Evolutionary conservation across 306 rosid species (phyloP), one percentile per base, ranked within the genome.

Genomic region (Corylus heterophylla): DNA sequence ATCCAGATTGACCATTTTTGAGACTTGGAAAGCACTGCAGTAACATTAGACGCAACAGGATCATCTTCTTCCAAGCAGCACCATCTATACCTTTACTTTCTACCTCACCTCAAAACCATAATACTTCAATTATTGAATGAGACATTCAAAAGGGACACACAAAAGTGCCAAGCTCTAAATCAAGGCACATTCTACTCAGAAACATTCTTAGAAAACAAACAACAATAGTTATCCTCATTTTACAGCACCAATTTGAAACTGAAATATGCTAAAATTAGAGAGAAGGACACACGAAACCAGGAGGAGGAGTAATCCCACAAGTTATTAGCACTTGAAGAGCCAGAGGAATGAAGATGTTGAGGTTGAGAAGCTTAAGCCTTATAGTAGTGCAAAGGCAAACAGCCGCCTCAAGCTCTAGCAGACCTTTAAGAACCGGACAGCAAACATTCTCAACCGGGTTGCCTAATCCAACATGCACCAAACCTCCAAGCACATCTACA

Each of bases 251-350:
- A 39, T 20, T 6, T 3, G 39, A 12, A 61, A 47, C 61, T 2
- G 11, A 7, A 61, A 42, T 4, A 16, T 1, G 13, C 45, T 12
- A 39, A 39, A 39, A 62, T 64, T 72, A 79, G 48, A 94, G 89
- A 78, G 92, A 93, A 82, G 97, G 97, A 77, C 98, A 94, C 54
- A 91, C 89, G 82, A 91, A 94, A 71, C 90, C 98, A 80, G 95
- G 93, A 50, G 98, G 97, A 79, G 97, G 97, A 74, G 92, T 89
- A 75, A 72, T 78, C 31, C 97, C 97, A 12, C 98, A 94, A 61
- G 93, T 94, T 9, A 83, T 63, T 5, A 92, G 82, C 29, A 86
- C 90, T 78, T 94, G 97, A 45, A 92, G 97, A 9, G 98, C 95
- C 50, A 92, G 89, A 54, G 98, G 98, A 70, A 92, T 66, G 75